These are phyloP conservation scores for Glomus cerebriforme DNA, from an alignment of 192 early-diverging fungal genomes.

Conservation along the genomic window DNA sequence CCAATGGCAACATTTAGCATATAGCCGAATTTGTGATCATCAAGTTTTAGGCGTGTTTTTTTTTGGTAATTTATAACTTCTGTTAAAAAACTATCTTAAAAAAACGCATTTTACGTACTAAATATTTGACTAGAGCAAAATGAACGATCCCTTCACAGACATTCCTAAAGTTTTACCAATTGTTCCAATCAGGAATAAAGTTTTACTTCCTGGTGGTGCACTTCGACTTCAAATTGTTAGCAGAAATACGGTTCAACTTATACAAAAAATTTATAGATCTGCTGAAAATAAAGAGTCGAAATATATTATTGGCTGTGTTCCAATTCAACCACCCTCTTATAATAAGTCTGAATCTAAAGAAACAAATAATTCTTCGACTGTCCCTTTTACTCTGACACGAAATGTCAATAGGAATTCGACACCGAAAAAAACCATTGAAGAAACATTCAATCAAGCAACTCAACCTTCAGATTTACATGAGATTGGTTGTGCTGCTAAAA, in stretches of 20 bases:
- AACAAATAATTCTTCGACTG: neutral
- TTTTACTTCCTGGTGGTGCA: constrained; percentile 67
- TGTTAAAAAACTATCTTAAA: no score
- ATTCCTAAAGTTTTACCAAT: constrained; percentile 52
- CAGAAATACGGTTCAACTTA: constrained; percentile 55
- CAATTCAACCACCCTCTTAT: constrained; percentile 14
- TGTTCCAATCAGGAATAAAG: constrained; percentile 54
- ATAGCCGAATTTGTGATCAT: no score
- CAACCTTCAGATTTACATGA: constrained; percentile 37
- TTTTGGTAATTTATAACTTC: no score
- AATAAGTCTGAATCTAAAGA: neutral
- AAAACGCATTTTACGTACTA: no score
- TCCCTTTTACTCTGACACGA: neutral
- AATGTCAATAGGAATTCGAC: neutral
- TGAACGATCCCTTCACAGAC: no score
- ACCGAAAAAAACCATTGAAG: constrained; percentile 23
- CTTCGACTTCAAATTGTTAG: constrained; percentile 60
- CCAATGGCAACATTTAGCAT: no score
- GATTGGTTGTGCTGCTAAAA: constrained; percentile 53
- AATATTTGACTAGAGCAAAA: no score
- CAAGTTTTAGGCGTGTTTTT: no score
- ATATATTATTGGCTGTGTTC: constrained; percentile 49
- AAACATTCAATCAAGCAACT: constrained; percentile 1
- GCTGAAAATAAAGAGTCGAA: constrained; percentile 44
- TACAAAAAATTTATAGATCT: constrained; percentile 46